Percentiles rank a stretch among this genome's conserved stretches.
phyloP scores from a whole-genome alignment of 148 eudicot species.

The Polygonum aviculare region DNA sequence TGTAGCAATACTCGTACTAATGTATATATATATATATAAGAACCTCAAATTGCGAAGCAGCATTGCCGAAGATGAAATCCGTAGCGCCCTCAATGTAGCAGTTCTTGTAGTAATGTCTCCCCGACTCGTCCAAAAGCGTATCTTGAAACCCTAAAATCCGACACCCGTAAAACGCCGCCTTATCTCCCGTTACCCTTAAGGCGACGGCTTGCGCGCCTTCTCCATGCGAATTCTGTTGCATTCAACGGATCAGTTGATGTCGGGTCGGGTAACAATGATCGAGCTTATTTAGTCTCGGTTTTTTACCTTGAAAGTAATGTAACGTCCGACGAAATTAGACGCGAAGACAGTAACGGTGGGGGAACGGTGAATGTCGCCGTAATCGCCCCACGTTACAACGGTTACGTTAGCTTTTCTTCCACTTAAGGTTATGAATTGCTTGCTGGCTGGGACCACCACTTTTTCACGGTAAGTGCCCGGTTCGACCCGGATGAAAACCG shows the following conservation, averaged over 20 bases:
- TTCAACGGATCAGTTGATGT: background rate
- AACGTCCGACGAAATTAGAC: conserved; percentile 24
- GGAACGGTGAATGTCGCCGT: conserved; percentile 26
- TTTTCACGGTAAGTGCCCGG: conserved; percentile 32
- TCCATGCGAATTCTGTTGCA: conserved; percentile 43
- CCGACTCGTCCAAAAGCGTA: conserved; percentile 53
- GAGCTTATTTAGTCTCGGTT: background rate
- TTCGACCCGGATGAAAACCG: conserved; percentile 29
- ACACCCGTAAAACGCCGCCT: conserved; percentile 33
- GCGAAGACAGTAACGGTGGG: conserved; percentile 44
- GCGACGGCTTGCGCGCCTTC: conserved; percentile 46
- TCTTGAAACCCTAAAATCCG: conserved; percentile 55
- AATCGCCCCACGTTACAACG: conserved; percentile 28
- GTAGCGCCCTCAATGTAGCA: conserved; percentile 67
- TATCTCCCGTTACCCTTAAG: conserved; percentile 52
- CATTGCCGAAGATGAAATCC: conserved; percentile 76
- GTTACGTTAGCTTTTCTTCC: conserved; percentile 23
- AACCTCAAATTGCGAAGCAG: conserved; percentile 58
- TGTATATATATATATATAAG: background rate
- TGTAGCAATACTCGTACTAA: background rate
- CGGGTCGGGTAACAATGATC: no score
- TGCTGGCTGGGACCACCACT: conserved; percentile 21
- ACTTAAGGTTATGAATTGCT: conserved; percentile 27
- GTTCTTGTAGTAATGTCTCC: conserved; percentile 50
- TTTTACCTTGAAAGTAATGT: conserved; percentile 35